These are phyloP conservation scores for Alternaria ventricosa DNA, from an alignment of 2,329 filamentous ascomycete genomes.

Conservation along the genomic window DNA sequence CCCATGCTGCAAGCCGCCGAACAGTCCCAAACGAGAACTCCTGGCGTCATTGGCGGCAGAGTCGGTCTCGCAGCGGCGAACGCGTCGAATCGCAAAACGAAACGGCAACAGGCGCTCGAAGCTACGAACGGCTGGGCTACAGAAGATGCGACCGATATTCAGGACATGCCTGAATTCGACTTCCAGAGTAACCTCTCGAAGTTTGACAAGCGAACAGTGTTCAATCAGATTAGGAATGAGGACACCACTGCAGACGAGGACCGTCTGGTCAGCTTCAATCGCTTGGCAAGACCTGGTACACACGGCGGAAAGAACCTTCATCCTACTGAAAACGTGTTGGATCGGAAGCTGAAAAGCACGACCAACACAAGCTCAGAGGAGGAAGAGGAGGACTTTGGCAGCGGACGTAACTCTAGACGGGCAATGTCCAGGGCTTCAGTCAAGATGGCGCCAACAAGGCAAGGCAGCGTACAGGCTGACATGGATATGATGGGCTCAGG, in stretches of 20 bases:
- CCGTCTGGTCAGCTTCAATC: slow-evolving; percentile 89
- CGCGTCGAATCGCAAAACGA: slow-evolving; percentile 50
- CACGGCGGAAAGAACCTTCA: slow-evolving; percentile 84
- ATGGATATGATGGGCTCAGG: slow-evolving; percentile 40
- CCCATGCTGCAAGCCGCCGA: slow-evolving; percentile 68
- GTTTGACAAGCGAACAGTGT: slow-evolving; percentile 91
- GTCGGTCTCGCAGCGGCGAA: slow-evolving; percentile 47
- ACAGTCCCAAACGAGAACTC: slow-evolving; percentile 45
- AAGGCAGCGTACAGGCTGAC: slow-evolving; percentile 51
- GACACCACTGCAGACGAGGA: slow-evolving; percentile 89
- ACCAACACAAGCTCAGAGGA: slow-evolving; percentile 45
- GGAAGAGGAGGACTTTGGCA: slow-evolving; percentile 49
- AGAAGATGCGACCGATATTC: slow-evolving; percentile 92
- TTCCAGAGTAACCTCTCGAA: slow-evolving; percentile 89
- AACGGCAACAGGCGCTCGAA: slow-evolving; percentile 59
- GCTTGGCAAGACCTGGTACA: slow-evolving; percentile 60
- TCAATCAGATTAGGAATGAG: slow-evolving; percentile 88
- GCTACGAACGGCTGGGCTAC: slow-evolving; percentile 88
- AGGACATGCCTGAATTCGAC: slow-evolving; percentile 93
- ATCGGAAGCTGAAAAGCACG: slow-evolving; percentile 54
- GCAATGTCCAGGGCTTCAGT: slow-evolving; percentile 50
- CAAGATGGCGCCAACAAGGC: slow-evolving; percentile 47
- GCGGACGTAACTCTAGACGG: slow-evolving; percentile 47
- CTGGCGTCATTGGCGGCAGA: slow-evolving; percentile 47
- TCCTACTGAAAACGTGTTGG: slow-evolving; percentile 89